These are phyloP conservation scores for Ochromonadaceae sp. DNA, from an alignment of 352 stramenopile genomes.

Conservation along the genomic window DNA sequence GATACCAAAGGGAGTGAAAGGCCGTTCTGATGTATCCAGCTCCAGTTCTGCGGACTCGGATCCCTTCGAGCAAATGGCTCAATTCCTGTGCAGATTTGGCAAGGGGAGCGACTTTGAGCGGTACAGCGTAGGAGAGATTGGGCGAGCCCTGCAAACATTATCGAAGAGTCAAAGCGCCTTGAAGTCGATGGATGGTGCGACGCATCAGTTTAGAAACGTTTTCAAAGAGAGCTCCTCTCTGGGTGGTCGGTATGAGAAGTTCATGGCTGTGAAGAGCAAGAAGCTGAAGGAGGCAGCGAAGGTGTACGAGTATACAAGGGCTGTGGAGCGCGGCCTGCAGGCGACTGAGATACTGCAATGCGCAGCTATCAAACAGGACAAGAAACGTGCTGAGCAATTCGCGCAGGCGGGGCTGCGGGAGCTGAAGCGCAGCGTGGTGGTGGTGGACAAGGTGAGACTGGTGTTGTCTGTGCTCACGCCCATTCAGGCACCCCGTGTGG, in stretches of 20 bases:
- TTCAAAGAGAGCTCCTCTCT: conserved; percentile 1
- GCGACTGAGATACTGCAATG: neutral
- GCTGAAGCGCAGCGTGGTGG: too few relatives aligned
- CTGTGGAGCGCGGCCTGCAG: conserved; percentile 10
- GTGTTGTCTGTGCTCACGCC: too few relatives aligned
- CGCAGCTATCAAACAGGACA: too few relatives aligned
- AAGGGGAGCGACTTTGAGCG: neutral
- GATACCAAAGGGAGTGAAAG: too few relatives aligned
- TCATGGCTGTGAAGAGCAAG: neutral
- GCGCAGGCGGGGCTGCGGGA: too few relatives aligned
- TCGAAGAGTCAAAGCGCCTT: neutral
- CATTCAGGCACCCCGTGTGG: too few relatives aligned
- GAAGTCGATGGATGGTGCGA: conserved; percentile 12
- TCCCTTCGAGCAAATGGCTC: neutral
- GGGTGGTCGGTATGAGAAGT: neutral
- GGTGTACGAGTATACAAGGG: neutral
- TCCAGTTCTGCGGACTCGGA: too few relatives aligned
- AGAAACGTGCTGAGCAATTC: too few relatives aligned
- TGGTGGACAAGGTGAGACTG: too few relatives aligned
- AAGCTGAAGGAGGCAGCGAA: conserved; percentile 12
- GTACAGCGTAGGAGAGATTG: neutral
- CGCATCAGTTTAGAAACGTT: conserved; percentile 9
- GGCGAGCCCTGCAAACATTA: neutral
- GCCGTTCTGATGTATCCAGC: too few relatives aligned
- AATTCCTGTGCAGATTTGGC: neutral